Percentiles rank a stretch among this genome's conserved stretches.
Evolutionary conservation across 305 asterid genomes (phyloP).

Genomic region (Andrographis paniculata): DNA sequence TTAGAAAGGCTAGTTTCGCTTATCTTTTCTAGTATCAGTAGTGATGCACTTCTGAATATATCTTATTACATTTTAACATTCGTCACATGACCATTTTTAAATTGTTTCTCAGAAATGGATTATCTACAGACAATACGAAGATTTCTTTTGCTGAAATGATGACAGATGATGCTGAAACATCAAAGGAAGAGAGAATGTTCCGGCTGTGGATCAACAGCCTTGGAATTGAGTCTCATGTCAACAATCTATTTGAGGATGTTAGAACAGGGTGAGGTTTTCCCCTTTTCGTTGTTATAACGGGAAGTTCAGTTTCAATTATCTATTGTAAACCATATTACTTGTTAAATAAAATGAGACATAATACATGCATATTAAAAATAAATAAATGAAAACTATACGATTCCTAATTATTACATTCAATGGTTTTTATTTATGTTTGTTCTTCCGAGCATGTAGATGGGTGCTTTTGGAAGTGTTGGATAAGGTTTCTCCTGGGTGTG

Average conservation of each 20-base stretch:
- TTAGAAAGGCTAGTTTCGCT: too few species aligned
- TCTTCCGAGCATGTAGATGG: conserved; percentile 48
- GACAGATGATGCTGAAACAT: conserved; percentile 87
- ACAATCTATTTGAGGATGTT: conserved; percentile 83
- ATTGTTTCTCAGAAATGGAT: conserved; percentile 54
- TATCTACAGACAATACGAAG: conserved; percentile 50
- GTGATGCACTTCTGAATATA: too few species aligned
- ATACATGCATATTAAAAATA: too few species aligned
- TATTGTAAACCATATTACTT: neutral
- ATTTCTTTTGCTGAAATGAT: conserved; percentile 73
- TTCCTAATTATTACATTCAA: too few species aligned
- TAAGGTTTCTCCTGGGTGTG: conserved; percentile 63
- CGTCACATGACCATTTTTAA: neutral
- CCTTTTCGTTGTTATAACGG: conserved; percentile 17
- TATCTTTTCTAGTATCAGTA: too few species aligned
- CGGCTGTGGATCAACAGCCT: conserved; percentile 95
- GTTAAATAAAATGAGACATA: too few species aligned
- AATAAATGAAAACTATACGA: too few species aligned
- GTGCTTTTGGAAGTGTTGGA: conserved; percentile 81
- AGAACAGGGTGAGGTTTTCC: conserved; percentile 53
- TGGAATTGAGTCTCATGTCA: conserved; percentile 68
- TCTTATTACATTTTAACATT: neutral
- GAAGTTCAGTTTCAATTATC: conserved; percentile 2
- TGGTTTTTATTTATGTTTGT: neutral
- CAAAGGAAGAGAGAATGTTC: conserved; percentile 94